Base-by-base conservation (phyloP, 2,329 filamentous ascomycete species). In the Aspergillus proliferans region DNA sequence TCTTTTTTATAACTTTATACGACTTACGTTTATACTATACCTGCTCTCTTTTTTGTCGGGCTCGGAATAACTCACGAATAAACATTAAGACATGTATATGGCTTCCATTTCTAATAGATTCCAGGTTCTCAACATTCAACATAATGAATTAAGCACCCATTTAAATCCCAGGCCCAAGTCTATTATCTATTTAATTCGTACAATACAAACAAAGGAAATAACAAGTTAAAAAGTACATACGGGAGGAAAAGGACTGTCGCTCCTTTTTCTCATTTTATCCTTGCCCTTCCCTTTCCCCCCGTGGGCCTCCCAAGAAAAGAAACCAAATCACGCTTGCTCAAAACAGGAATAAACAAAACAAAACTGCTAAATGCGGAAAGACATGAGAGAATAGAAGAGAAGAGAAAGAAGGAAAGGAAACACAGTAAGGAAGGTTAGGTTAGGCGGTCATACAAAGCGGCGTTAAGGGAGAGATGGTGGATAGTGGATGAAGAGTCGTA, bases 361-460 rank as follows among this genome's bases (percentile, higher is more conserved):
- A 43, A 26, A 43, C 14, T 43, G 24, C 58, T 57, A 48, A 52
- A 52, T 55, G 47, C 50, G 47, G 58, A 58, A 53, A 58, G 54
- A 55, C 55, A 54, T 56, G 50, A 50, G 48, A 44, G 5, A 22
- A 22, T 5, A 51, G 55, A 52, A 50, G 52, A 24, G 50, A 54
- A 52, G 45, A 45, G 46, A 47, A 55, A 55, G 15, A 51, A 43
- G 46, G 46, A 39, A 34, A 54, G 49, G 44, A 55, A 52, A 52
- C 52, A 43, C 33, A 46, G 43, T 49, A 47, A 39, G 40, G 39
- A 43, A 15, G 48, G 56, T 54, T 53, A n/a, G 21, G 24, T 26
- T 9, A n/a, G 9, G 7, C 15, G 41, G 48, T 58, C 52, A 47
- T 57, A 40, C 24, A 49, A 48, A 43, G 10, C 7, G 53, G 53